Base-by-base conservation (phyloP, 2,329 filamentous ascomycete species). In the Epichloe bromicola region DNA sequence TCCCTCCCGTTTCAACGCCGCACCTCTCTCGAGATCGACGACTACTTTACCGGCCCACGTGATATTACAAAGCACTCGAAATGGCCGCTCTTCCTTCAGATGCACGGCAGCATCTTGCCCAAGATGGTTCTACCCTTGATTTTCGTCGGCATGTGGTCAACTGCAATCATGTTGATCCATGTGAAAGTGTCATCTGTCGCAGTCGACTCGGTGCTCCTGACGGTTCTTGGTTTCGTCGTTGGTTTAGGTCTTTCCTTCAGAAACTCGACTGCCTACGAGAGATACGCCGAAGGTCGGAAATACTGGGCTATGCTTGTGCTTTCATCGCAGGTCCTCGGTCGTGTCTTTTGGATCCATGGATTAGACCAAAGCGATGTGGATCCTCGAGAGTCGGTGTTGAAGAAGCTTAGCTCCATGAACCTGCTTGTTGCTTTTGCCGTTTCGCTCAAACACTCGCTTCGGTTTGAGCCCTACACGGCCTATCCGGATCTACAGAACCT, bases 281-380 rank as follows among this genome's bases (percentile, higher is more conserved):
- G 84, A 57, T 82, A 81, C 61, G 73, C 72, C 40, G 82, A 85
- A 55, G 82, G 82, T 38, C 73, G 82, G 38, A 79, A 78, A 58
- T 79, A 74, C 58, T 84, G 80, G 79, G 72, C 79, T 1, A 70
- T 77, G 51, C 70, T 82, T 58, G 79, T 74, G 50, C 72, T 75
- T 65, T 83, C 85, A 61, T 69, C 74, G 59, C 72, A 88, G 70
- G 70, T 81, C 63, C 71, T 94, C 58, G 86, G 80, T 58, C 81
- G 90, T 20, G 74, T 86, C 10, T 86, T 93, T 62, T 96, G 90
- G 90, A 75, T 95, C 34, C 86, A 95, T 59, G 74, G 78, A 7
- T 86, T 62, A 72, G 83, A 57, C 72, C 74, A 33, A 70, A 78
- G 44, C 50, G 71, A 53, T 36, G 52, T 62, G 39, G 67, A 70